Evolutionary conservation across 441 rosid species (phyloP).

Genomic region (Breynia disticha): DNA sequence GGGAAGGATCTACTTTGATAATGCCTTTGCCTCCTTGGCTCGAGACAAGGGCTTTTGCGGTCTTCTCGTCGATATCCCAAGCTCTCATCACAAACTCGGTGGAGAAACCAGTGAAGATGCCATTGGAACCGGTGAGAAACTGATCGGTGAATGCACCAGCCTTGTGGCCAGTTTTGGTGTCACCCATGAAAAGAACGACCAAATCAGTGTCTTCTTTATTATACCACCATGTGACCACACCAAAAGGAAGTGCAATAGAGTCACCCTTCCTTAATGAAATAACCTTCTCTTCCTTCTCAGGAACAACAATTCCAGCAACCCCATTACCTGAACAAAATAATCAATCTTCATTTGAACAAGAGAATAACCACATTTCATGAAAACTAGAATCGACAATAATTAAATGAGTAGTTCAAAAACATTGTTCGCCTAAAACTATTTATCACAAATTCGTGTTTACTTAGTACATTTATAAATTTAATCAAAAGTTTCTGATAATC

Average conservation of each 20-base stretch:
- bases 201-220: conserved; percentile 56
- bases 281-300: conserved; percentile 77
- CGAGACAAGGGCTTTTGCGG: conserved; percentile 37
- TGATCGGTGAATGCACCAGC: conserved; percentile 68
- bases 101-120: conserved; percentile 73
- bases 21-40: conserved; percentile 52
- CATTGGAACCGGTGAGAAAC: conserved; percentile 58
- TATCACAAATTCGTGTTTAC: too few species aligned
- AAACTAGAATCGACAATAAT: not conserved
- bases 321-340: conserved; percentile 44
- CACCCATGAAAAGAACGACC: conserved; percentile 66
- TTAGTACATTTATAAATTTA: too few species aligned
- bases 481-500: too few species aligned
- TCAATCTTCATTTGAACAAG: not conserved
- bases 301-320: conserved; percentile 71
- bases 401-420: not conserved
- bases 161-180: conserved; percentile 64
- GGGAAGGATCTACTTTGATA: conserved; percentile 40
- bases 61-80: conserved; percentile 43
- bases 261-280: conserved; percentile 62
- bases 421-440: not conserved
- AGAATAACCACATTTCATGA: not conserved
- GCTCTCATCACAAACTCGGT: conserved; percentile 64
- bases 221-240: conserved; percentile 82
- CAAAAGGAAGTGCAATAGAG: conserved; percentile 83